These are phyloP conservation scores for Kuraishia cidri DNA, from an alignment of 805 yeast genomes.

Conservation along the genomic window DNA sequence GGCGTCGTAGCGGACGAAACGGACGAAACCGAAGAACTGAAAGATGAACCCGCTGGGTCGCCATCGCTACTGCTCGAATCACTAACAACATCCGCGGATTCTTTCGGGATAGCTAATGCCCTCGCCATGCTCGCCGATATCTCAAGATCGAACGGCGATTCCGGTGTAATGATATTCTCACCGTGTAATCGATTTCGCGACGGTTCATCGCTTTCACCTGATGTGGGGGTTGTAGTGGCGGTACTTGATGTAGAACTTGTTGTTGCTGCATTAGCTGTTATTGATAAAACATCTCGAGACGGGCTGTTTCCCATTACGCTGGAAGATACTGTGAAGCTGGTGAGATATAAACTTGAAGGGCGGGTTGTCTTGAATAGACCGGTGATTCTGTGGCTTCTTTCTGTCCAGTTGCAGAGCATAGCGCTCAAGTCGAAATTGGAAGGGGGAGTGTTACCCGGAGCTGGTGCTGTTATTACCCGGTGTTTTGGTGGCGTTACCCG, in stretches of 20 bases:
- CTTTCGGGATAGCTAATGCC: too few species aligned
- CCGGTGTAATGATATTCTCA: conserved; percentile 6
- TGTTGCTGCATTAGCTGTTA: conserved; percentile 8
- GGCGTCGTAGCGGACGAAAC: too few species aligned
- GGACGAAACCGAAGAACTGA: conserved; percentile 2
- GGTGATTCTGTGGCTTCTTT: too few species aligned
- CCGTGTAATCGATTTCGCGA: conserved; percentile 3
- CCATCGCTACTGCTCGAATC: too few species aligned
- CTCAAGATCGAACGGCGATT: conserved; percentile 19
- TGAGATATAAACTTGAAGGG: too few species aligned
- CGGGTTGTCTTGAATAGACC: too few species aligned
- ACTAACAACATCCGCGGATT: too few species aligned
- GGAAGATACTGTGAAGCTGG: not conserved
- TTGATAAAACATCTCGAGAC: conserved; percentile 24
- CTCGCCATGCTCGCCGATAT: too few species aligned
- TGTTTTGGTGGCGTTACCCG: too few species aligned
- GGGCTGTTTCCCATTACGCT: conserved; percentile 29
- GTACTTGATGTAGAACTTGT: too few species aligned
- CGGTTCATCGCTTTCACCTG: conserved; percentile 12
- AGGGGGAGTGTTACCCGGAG: not conserved
- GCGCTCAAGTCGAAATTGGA: too few species aligned
- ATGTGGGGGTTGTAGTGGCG: conserved; percentile 5
- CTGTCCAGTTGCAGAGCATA: too few species aligned
- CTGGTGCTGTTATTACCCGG: not conserved
- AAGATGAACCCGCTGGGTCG: conserved; percentile 1